Conservation (phyloP, 139 green algal species). For the Micractinium sp. region DNA sequence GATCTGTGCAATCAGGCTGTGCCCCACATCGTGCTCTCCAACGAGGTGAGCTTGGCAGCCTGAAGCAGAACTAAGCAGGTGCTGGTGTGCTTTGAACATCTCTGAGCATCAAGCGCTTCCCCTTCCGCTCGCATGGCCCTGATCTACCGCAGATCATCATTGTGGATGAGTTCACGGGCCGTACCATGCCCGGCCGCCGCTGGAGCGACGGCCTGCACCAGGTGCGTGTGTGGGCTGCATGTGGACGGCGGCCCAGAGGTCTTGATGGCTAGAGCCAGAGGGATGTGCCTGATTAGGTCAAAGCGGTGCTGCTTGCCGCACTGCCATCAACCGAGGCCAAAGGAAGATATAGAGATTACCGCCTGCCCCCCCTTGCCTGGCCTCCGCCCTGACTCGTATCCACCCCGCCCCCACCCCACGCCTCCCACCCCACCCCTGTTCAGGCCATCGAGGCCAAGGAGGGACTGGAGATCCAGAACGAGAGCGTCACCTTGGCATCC, state of each 20-base stretch:
- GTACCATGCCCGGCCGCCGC: slow-evolving; percentile 92
- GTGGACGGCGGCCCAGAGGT: neutral
- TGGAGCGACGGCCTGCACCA: slow-evolving; percentile 95
- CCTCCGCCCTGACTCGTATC: no score
- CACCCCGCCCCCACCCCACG: neutral
- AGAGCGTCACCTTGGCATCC: slow-evolving; percentile 93
- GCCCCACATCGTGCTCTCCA: no score
- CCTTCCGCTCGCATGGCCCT: neutral
- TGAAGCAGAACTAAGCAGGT: no score
- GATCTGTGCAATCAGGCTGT: no score
- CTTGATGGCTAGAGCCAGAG: no score
- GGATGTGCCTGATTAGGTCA: no score
- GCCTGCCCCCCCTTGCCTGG: no score
- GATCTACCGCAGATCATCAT: slow-evolving; percentile 84
- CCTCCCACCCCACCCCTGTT: neutral
- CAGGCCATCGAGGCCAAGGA: slow-evolving; percentile 99
- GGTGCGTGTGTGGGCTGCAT: slow-evolving; percentile 5
- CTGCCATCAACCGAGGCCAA: no score
- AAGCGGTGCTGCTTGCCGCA: no score
- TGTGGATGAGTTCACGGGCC: slow-evolving; percentile 98
- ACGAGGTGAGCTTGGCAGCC: no score
- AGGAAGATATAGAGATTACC: no score
- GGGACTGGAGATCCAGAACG: slow-evolving; percentile 92
- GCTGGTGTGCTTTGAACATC: no score
- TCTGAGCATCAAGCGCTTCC: neutral